These are phyloP conservation scores for Clarkia xantiana DNA, from an alignment of 345 rosid genomes.

Conservation along the genomic window DNA sequence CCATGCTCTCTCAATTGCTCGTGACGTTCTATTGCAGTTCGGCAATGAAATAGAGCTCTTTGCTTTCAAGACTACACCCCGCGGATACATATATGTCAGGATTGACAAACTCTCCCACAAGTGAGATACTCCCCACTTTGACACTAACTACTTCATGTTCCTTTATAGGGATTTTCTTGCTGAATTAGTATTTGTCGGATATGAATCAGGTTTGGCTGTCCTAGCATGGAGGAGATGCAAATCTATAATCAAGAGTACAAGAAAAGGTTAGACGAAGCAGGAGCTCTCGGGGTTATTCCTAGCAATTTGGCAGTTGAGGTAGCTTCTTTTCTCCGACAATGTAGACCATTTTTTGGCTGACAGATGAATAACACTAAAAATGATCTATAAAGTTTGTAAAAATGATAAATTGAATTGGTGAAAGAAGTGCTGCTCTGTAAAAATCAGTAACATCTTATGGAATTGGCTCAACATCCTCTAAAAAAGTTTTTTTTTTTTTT, in stretches of 20 bases:
- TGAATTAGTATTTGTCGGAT: not conserved
- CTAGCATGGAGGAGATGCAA: constrained; percentile 68
- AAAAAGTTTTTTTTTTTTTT: constrained; percentile 3
- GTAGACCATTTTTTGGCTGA: not conserved
- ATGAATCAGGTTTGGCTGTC: constrained; percentile 65
- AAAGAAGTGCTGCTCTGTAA: too few relatives aligned
- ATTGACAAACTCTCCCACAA: constrained; percentile 58
- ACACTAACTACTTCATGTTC: not conserved
- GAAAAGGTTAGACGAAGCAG: constrained; percentile 68
- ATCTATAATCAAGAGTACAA: constrained; percentile 52
- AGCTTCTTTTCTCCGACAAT: constrained; percentile 8
- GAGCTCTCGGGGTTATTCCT: constrained; percentile 45
- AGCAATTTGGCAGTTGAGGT: constrained; percentile 83
- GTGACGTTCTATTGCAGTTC: constrained; percentile 31
- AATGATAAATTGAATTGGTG: too few relatives aligned
- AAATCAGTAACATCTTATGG: not conserved
- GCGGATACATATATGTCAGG: constrained; percentile 67
- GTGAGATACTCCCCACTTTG: constrained; percentile 23
- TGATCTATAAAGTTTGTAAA: too few relatives aligned
- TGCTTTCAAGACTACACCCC: constrained; percentile 66
- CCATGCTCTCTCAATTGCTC: constrained; percentile 46
- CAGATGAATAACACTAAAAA: too few relatives aligned
- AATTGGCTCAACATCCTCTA: not conserved
- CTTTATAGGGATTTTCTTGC: not conserved
- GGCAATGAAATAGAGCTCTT: constrained; percentile 41